phyloP scores from a whole-genome alignment of 306 rosid species.

The Canavalia gladiata region DNA sequence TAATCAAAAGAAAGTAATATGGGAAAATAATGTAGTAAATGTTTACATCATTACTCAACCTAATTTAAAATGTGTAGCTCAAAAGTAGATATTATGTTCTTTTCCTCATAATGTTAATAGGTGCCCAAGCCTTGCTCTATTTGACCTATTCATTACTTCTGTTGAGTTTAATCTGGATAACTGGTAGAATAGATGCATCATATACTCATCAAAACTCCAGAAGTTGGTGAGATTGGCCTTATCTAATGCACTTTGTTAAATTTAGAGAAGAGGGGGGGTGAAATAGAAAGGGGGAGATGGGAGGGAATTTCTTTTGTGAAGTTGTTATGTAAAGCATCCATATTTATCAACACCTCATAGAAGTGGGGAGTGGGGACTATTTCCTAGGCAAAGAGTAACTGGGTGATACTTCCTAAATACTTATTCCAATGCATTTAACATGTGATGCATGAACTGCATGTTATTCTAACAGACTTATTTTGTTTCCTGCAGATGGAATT shows the following conservation, averaged over 20 bases:
- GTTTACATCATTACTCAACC: conserved; percentile 22
- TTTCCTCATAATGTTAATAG: conserved; percentile 2
- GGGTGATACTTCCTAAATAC: not conserved
- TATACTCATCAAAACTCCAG: conserved; percentile 19
- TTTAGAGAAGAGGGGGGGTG: not conserved
- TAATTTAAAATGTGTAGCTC: conserved; percentile 10
- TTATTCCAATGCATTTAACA: not conserved
- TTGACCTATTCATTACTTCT: conserved; percentile 26
- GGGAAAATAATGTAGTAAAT: not conserved
- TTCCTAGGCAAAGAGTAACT: not conserved
- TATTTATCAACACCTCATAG: not conserved
- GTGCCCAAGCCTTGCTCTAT: conserved; percentile 9
- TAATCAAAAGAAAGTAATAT: conserved; percentile 15
- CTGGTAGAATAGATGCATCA: conserved; percentile 32
- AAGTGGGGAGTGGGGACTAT: not conserved
- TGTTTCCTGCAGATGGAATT: conserved; percentile 79
- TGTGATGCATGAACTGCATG: not conserved
- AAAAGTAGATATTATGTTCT: not conserved
- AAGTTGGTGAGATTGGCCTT: conserved; percentile 17
- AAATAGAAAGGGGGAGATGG: conserved; percentile 4
- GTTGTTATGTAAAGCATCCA: not conserved
- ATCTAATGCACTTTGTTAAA: conserved; percentile 12
- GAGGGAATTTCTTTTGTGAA: not conserved
- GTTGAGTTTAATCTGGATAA: conserved; percentile 41
- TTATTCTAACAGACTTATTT: conserved; percentile 30